phyloP scores from a whole-genome alignment of 73 alveolate genomes.

The Paramecium sexaurelia region DNA sequence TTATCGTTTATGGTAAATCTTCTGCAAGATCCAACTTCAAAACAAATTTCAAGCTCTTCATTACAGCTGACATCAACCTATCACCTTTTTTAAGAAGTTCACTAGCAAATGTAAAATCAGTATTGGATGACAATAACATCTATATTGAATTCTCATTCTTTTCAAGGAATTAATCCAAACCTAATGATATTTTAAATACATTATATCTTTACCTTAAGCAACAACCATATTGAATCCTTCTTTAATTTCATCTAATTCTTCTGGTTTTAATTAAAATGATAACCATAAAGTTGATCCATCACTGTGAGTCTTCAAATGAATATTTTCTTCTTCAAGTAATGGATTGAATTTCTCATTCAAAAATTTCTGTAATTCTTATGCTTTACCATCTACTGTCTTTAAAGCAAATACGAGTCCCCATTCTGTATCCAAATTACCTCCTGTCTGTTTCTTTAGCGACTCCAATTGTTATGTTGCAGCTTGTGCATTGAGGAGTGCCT shows the following conservation, averaged over 20 bases:
- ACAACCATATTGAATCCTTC: constrained; percentile 44
- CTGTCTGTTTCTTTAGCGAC: neutral
- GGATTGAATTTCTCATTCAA: neutral
- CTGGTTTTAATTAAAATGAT: neutral
- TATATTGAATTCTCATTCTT: constrained; percentile 1
- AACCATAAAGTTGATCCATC: neutral
- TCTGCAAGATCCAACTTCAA: neutral
- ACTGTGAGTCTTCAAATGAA: neutral
- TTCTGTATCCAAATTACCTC: constrained; percentile 5
- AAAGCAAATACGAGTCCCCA: constrained; percentile 1
- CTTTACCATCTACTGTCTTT: neutral
- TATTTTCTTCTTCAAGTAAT: neutral
- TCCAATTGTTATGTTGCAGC: constrained; percentile 32
- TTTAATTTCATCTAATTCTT: neutral
- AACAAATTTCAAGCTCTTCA: neutral
- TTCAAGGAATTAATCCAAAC: constrained; percentile 17
- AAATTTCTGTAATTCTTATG: neutral
- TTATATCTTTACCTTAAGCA: constrained; percentile 24
- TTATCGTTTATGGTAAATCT: neutral
- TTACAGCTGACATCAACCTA: neutral
- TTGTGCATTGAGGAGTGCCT: neutral
- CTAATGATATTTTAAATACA: neutral
- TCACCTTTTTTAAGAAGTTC: neutral
- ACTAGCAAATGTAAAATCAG: neutral
- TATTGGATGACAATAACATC: neutral